A percentile compares a stretch with the other conserved stretches of the same genome.
Evolutionary conservation across 495 filamentous ascomycete genomes (phyloP).

Genomic region (Geoglossum glabrum): DNA sequence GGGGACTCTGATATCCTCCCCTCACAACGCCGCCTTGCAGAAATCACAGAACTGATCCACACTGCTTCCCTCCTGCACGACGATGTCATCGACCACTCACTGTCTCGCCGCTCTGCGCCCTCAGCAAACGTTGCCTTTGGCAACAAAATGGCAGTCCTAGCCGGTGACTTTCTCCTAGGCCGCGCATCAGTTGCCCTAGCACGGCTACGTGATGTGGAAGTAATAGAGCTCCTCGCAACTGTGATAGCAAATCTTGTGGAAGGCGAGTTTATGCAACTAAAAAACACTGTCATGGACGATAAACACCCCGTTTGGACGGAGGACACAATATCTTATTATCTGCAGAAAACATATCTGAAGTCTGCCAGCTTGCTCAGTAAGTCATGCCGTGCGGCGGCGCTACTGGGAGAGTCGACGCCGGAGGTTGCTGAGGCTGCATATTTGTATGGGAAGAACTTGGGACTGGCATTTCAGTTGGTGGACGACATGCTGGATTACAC

Average conservation of each 20-base stretch:
- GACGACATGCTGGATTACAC: slow-evolving; percentile 98
- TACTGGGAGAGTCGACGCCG: slow-evolving; percentile 58
- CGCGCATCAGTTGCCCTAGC: slow-evolving; percentile 86
- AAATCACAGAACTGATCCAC: slow-evolving; percentile 93
- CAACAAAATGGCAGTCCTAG: slow-evolving; percentile 96
- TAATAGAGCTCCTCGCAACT: slow-evolving; percentile 81
- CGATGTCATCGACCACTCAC: slow-evolving; percentile 89
- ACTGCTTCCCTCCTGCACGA: slow-evolving; percentile 93
- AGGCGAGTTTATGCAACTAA: slow-evolving; percentile 97
- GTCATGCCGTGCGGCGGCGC: slow-evolving; percentile 71
- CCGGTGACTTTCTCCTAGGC: slow-evolving; percentile 85
- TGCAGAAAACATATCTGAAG: slow-evolving; percentile 98
- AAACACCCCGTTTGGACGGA: slow-evolving; percentile 61
- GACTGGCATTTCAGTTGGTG: slow-evolving; percentile 91
- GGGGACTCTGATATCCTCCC: slow-evolving; percentile 64
- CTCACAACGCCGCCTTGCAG: slow-evolving; percentile 77
- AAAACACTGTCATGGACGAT: slow-evolving; percentile 85
- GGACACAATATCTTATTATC: slow-evolving; percentile 75
- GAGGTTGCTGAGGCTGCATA: slow-evolving; percentile 83
- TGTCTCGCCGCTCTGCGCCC: slow-evolving; percentile 57
- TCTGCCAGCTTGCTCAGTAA: slow-evolving; percentile 90
- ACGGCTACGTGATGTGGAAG: slow-evolving; percentile 75
- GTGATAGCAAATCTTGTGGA: slow-evolving; percentile 96
- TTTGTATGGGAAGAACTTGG: slow-evolving; percentile 74
- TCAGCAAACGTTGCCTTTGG: slow-evolving; percentile 87